A percentile compares a stretch with the other conserved stretches of the same genome.
phyloP scores from a whole-genome alignment of 2,329 filamentous ascomycete genomes.

The Fusarium staphyleae region DNA sequence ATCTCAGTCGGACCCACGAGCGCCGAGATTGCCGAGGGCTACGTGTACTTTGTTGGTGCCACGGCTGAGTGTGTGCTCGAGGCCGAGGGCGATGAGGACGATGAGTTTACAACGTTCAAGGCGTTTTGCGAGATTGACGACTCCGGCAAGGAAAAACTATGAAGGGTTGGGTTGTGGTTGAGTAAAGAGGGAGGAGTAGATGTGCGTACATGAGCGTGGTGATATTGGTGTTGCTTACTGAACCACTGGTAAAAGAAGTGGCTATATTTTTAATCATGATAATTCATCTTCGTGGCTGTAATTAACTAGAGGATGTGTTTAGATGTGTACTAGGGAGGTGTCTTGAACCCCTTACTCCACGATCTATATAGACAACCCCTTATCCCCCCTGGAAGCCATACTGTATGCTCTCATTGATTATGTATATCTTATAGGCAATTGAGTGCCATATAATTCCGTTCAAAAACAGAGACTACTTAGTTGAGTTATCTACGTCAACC shows the following conservation, averaged over 20 bases:
- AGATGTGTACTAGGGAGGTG: too few species aligned
- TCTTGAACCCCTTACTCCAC: too few species aligned
- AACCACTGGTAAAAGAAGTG: background rate
- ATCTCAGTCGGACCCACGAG: slow-evolving; percentile 86
- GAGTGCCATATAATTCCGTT: background rate
- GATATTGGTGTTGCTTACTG: slow-evolving; percentile 4
- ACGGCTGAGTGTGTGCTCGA: slow-evolving; percentile 85
- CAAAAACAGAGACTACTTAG: background rate
- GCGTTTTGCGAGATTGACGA: slow-evolving; percentile 87
- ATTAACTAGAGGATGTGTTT: too few species aligned
- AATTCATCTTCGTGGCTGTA: background rate
- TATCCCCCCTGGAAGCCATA: too few species aligned
- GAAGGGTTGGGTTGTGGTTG: background rate
- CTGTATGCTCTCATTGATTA: too few species aligned
- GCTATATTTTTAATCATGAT: background rate
- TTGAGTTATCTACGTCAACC: slow-evolving; percentile 16
- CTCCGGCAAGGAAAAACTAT: slow-evolving; percentile 41
- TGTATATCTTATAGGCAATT: too few species aligned
- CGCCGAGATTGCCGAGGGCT: slow-evolving; percentile 75
- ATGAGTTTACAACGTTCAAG: slow-evolving; percentile 87
- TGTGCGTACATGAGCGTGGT: background rate
- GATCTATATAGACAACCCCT: too few species aligned
- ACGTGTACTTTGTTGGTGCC: slow-evolving; percentile 86
- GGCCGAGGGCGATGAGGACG: slow-evolving; percentile 64
- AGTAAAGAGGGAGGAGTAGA: background rate